phyloP scores from a whole-genome alignment of 148 eudicot species.

The Chenopodium album region DNA sequence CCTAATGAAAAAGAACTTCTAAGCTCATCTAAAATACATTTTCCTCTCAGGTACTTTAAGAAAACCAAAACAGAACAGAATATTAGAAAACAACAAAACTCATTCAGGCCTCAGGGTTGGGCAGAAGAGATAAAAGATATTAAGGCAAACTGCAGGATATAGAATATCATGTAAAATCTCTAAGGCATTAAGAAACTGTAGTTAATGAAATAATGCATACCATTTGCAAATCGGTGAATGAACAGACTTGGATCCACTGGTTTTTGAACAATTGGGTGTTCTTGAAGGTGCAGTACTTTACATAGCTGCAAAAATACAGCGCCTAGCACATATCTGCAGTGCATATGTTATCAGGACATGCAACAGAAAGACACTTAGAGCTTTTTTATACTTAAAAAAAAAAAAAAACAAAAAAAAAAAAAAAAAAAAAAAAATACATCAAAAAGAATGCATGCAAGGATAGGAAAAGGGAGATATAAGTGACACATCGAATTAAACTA shows the following conservation, averaged over 20 bases:
- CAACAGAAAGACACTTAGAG: constrained; percentile 1
- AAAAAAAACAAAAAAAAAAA: neutral
- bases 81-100: too few relatives aligned
- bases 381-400: neutral
- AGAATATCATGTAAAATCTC: neutral
- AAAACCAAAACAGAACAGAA: too few relatives aligned
- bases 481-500: neutral
- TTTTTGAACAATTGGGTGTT: constrained; percentile 72
- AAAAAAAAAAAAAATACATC: neutral
- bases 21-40: too few relatives aligned
- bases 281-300: constrained; percentile 69
- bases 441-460: neutral
- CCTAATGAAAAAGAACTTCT: neutral
- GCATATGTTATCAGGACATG: constrained; percentile 22
- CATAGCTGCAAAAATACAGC: constrained; percentile 90
- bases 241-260: constrained; percentile 94
- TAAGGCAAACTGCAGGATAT: neutral
- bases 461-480: neutral
- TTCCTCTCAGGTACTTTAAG: too few relatives aligned
- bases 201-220: constrained; percentile 27
- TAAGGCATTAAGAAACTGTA: neutral
- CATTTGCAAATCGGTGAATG: constrained; percentile 67
- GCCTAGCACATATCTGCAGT: constrained; percentile 78
- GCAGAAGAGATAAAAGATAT: neutral
- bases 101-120: neutral